Evolutionary conservation across 2,329 filamentous ascomycete genomes (phyloP).

Genomic region (Fusarium irregulare): DNA sequence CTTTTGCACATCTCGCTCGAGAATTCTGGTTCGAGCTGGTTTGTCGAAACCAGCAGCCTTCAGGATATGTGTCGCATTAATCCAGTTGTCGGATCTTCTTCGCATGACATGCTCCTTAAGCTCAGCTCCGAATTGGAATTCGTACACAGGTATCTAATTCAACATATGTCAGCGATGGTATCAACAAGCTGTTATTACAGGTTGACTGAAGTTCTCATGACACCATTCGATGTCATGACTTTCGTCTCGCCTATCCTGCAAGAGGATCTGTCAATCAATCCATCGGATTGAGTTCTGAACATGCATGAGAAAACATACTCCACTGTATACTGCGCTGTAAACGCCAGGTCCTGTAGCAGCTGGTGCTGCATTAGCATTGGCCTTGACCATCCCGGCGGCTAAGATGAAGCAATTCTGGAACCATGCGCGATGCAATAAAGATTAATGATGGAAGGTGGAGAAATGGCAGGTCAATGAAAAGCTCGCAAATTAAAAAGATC

Average conservation of each 20-base stretch:
- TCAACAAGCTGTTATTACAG: neutral
- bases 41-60: constrained; percentile 99
- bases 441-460: constrained; percentile 1
- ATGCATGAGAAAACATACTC: constrained; percentile 60
- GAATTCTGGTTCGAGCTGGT: constrained; percentile 90
- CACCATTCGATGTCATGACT: constrained; percentile 3
- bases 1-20: constrained; percentile 97
- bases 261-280: constrained; percentile 1
- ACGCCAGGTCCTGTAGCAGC: constrained; percentile 60
- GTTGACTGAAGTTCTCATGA: neutral
- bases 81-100: constrained; percentile 92
- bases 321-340: constrained; percentile 77
- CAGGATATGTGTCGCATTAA: constrained; percentile 99
- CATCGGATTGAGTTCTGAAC: neutral
- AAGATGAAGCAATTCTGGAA: constrained; percentile 36
- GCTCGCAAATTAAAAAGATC: constrained; percentile 9
- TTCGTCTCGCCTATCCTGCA: neutral
- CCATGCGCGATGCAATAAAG: constrained; percentile 27
- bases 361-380: constrained; percentile 46
- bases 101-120: constrained; percentile 93
- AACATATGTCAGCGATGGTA: constrained; percentile 18
- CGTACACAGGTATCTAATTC: constrained; percentile 88
- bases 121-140: constrained; percentile 86
- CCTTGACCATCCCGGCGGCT: constrained; percentile 61
- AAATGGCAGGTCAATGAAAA: neutral